phyloP scores from a whole-genome alignment of 169 alveolate genomes.

The Cryptosporidium muris region DNA sequence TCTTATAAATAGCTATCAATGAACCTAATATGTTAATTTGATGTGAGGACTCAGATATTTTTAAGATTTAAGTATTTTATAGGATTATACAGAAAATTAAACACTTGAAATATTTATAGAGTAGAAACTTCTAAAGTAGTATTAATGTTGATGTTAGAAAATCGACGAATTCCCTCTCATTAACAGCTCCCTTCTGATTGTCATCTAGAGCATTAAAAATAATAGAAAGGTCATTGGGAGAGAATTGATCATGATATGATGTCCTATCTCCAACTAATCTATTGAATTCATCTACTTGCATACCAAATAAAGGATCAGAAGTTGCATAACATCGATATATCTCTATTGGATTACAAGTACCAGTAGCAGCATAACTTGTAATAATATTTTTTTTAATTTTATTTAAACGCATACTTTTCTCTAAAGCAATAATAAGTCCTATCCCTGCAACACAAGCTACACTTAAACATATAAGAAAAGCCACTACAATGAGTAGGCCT shows the following conservation, averaged over 20 bases:
- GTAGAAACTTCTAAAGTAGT: background rate
- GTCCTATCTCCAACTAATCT: conserved; percentile 87
- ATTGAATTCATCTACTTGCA: conserved; percentile 87
- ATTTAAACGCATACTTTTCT: conserved; percentile 42
- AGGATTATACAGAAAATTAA: too few relatives aligned
- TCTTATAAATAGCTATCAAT: too few relatives aligned
- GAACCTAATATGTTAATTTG: too few relatives aligned
- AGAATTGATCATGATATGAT: conserved; percentile 84
- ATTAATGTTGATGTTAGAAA: conserved; percentile 46
- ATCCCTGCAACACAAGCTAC: conserved; percentile 30
- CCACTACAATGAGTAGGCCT: conserved; percentile 5
- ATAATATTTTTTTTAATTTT: conserved; percentile 35
- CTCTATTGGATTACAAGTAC: conserved; percentile 72
- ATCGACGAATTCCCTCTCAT: conserved; percentile 86
- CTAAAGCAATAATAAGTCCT: conserved; percentile 36
- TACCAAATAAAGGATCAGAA: conserved; percentile 89
- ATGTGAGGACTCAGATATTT: too few relatives aligned
- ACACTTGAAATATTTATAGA: too few relatives aligned
- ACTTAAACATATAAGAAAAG: conserved; percentile 14
- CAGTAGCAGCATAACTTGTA: conserved; percentile 34
- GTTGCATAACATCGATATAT: conserved; percentile 85
- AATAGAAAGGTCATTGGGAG: conserved; percentile 84
- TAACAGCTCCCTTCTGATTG: conserved; percentile 88
- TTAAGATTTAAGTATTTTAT: too few relatives aligned
- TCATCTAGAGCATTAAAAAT: conserved; percentile 89